Base-by-base conservation (phyloP, 1,284 basidiomycete species). In the Dichomitus squalens region DNA sequence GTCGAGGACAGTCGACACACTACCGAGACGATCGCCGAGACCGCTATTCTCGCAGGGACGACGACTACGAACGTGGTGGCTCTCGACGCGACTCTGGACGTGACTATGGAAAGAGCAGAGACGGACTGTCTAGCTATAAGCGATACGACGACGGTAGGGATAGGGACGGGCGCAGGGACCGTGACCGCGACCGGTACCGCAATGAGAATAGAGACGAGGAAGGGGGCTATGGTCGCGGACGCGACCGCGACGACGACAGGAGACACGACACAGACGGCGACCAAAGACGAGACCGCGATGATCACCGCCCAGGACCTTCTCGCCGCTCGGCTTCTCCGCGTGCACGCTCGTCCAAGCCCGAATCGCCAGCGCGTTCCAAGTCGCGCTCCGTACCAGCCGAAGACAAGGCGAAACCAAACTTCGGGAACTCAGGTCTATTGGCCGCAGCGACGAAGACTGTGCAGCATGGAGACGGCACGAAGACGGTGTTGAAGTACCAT, bases 371-470 rank as follows among this genome's bases (percentile, higher is more conserved):
- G 8, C 59, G 59, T 49, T 68, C 70, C 3, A 61, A 58, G 7
- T 61, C 76, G 33, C 60, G 64, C 48, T 79, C 79, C 56, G 52
- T 70, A 55, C 61, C 76, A 1, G 61, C 59, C 14, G 70, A 71
- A 52, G 80, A 86, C 69, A 92, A 88, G 70, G 76, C 79, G 2
- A 90, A 95, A 72, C 96, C 96, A 2, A 94, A 97, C 71, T 97
- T 97, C 72, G 83, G 78, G 9, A 83, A 84, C 5, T 97, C 94
- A 1, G 97, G 97, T 7, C 79, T 97, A 11, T 83, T 99, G 21
- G 97, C 96, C 0, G 96, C 95, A 5, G 97, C 94, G 70, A 96
- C 95, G 5, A 97, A 98, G 68, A 93, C 90, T 1, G 86, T 94
- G 46, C 84, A 87, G 66, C 81, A 83, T 33, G 74, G 76, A 7